Evolutionary conservation across 2,329 filamentous ascomycete species (phyloP).

Genomic region (Tolypocladium sp.): DNA sequence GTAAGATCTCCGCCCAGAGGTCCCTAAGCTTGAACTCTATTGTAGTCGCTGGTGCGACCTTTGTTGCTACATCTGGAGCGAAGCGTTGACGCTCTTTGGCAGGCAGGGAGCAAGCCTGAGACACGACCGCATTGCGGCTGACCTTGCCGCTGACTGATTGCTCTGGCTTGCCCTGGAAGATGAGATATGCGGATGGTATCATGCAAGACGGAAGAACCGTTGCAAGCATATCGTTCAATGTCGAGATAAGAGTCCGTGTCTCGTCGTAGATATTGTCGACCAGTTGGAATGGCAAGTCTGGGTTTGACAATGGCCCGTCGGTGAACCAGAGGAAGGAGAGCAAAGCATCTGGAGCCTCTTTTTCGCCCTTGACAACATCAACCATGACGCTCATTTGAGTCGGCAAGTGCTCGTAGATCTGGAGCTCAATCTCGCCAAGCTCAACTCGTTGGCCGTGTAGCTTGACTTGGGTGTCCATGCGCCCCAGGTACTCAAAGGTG

Average conservation of each 20-base stretch:
- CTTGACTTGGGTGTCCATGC: slow-evolving; percentile 17
- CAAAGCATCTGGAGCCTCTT: background rate
- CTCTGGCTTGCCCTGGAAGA: background rate
- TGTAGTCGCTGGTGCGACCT: background rate
- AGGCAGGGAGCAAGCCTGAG: too few relatives aligned
- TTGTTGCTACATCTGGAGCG: too few relatives aligned
- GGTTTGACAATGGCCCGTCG: background rate
- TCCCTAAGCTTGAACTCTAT: background rate
- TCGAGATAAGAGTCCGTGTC: too few relatives aligned
- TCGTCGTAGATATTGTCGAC: too few relatives aligned
- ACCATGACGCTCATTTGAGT: background rate
- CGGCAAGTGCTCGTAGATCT: background rate
- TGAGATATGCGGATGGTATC: background rate
- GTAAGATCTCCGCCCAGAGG: slow-evolving; percentile 3
- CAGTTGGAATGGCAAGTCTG: too few relatives aligned
- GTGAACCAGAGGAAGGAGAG: background rate
- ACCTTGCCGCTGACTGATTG: background rate
- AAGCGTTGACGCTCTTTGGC: too few relatives aligned
- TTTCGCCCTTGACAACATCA: background rate
- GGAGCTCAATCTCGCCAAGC: background rate
- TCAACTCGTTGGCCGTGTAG: slow-evolving; percentile 13
- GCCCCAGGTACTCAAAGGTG: slow-evolving; percentile 9
- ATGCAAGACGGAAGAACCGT: background rate
- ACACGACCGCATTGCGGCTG: too few relatives aligned
- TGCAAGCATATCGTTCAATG: too few relatives aligned